phyloP scores from a whole-genome alignment of 345 rosid species.

The Trapa incisa region DNA sequence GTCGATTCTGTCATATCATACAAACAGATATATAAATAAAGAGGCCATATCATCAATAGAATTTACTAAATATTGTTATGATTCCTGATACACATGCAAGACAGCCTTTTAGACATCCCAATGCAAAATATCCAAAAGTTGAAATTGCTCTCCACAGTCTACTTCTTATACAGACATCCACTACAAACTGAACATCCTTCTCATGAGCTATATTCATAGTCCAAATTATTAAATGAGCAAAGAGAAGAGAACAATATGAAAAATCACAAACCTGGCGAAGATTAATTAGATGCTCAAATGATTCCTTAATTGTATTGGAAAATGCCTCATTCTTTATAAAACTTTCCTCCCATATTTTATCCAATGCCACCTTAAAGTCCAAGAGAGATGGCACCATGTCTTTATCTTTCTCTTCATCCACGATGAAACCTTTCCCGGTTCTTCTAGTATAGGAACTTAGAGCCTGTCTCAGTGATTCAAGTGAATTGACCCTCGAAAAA shows the following conservation, averaged over 20 bases:
- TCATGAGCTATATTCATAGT: not conserved
- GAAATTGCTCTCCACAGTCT: not conserved
- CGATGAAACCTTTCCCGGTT: conserved; percentile 70
- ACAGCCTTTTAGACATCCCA: not conserved
- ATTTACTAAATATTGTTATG: not conserved
- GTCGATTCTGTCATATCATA: conserved; percentile 54
- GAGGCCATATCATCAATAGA: not conserved
- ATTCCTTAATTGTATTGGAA: conserved; percentile 82
- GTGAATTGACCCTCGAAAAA: conserved; percentile 67
- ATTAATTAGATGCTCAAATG: conserved; percentile 91
- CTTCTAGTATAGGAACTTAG: conserved; percentile 66
- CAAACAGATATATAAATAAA: not conserved
- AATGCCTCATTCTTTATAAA: conserved; percentile 80
- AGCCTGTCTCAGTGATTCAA: conserved; percentile 78
- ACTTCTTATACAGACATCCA: not conserved
- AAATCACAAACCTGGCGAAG: conserved; percentile 70
- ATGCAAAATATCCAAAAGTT: not conserved
- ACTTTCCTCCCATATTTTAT: conserved; percentile 85
- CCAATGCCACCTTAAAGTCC: conserved; percentile 89
- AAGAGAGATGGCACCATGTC: conserved; percentile 82
- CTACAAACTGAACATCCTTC: not conserved
- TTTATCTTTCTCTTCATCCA: conserved; percentile 99
- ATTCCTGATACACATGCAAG: not conserved
- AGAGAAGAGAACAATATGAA: conserved; percentile 4
- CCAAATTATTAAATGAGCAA: not conserved